A percentile compares a stretch with the other conserved stretches of the same genome.
These are phyloP conservation scores for Quercus gilva DNA, from an alignment of 306 rosid genomes.

Conservation along the genomic window DNA sequence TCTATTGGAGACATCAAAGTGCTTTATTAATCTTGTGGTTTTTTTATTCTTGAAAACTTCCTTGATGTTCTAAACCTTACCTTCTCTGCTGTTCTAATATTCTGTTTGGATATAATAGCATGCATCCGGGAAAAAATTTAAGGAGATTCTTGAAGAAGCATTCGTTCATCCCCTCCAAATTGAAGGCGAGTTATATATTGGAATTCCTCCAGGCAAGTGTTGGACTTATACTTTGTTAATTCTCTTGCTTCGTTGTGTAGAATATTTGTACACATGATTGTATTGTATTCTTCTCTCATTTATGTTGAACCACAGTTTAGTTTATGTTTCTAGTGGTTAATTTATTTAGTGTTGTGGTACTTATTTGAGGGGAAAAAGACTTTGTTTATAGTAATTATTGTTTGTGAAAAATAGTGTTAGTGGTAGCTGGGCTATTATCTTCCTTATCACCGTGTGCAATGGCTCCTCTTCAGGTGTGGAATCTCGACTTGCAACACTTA, in stretches of 20 bases:
- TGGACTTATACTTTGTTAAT: neutral
- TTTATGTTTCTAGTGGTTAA: neutral
- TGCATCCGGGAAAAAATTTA: conserved; percentile 84
- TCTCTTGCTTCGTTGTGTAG: neutral
- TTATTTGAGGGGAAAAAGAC: too few species aligned
- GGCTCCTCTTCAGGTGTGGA: conserved; percentile 65
- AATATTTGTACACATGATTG: neutral
- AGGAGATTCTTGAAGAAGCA: conserved; percentile 93
- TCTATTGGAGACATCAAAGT: neutral
- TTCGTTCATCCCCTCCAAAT: conserved; percentile 74
- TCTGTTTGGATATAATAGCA: conserved; percentile 55
- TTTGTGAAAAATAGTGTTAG: neutral
- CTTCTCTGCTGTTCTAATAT: conserved; percentile 31
- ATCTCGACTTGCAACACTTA: conserved; percentile 87
- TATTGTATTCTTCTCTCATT: neutral
- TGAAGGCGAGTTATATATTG: conserved; percentile 87
- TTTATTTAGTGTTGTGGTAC: neutral
- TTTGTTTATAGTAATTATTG: neutral
- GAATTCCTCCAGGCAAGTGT: conserved; percentile 91
- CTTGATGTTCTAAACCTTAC: conserved; percentile 8
- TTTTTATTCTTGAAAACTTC: neutral
- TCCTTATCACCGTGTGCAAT: conserved; percentile 17
- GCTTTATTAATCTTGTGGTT: neutral
- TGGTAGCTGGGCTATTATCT: conserved; percentile 3
- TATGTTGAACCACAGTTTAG: neutral